Percentiles rank a stretch among this genome's conserved stretches.
Evolutionary conservation across 768 basidiomycete genomes (phyloP).

Genomic region (Gloeopeniophorella convolvens): DNA sequence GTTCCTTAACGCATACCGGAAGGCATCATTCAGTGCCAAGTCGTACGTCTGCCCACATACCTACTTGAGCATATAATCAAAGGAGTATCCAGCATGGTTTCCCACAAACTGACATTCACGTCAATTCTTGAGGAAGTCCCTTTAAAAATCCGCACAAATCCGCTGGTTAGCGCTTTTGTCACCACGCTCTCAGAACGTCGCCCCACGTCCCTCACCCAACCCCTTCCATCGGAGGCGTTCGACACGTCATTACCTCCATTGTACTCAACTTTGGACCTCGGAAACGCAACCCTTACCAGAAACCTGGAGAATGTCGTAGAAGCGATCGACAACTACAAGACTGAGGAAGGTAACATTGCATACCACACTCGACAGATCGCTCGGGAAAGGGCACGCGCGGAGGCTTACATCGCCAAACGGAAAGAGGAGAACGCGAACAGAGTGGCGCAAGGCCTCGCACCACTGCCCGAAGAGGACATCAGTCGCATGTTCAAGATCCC

Average conservation of each 20-base stretch:
- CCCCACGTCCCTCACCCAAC: constrained; percentile 33
- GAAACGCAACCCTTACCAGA: constrained; percentile 58
- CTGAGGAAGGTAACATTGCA: constrained; percentile 88
- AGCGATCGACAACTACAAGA: constrained; percentile 76
- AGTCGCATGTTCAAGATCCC: constrained; percentile 83
- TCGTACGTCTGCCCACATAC: constrained; percentile 45
- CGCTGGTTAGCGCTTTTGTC: constrained; percentile 75
- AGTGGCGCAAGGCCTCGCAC: constrained; percentile 74
- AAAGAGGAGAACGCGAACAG: constrained; percentile 83
- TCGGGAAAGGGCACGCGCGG: constrained; percentile 74
- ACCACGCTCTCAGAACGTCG: constrained; percentile 48
- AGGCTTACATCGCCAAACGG: constrained; percentile 73
- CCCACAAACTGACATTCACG: constrained; percentile 77
- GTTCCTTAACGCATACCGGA: constrained; percentile 79
- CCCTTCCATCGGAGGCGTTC: constrained; percentile 29
- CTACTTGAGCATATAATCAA: background rate
- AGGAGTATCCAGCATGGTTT: constrained; percentile 50
- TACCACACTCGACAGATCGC: constrained; percentile 85
- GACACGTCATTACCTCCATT: constrained; percentile 45
- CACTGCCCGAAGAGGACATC: constrained; percentile 84
- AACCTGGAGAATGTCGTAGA: constrained; percentile 84
- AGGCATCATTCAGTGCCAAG: constrained; percentile 74
- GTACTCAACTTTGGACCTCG: constrained; percentile 65
- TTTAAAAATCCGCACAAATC: constrained; percentile 75
- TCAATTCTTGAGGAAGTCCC: constrained; percentile 84